Base-by-base conservation (phyloP, 2,329 filamentous ascomycete species). In the Corynespora cassiicola region DNA sequence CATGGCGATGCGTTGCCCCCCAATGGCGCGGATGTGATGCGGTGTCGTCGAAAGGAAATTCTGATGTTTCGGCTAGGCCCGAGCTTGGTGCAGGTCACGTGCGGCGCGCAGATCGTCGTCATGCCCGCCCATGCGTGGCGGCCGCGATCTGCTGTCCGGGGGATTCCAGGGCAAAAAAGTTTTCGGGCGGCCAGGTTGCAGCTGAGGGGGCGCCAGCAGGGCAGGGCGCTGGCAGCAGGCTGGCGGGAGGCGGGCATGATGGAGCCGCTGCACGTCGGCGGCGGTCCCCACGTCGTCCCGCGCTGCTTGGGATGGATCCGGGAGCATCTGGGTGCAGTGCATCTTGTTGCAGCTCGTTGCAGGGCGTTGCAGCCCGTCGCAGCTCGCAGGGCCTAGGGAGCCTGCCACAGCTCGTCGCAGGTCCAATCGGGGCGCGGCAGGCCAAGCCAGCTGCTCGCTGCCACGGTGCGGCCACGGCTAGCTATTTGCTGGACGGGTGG, bases 1-100 rank as follows among this genome's bases (percentile, higher is more conserved):
- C 86, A 89, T 90, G 62, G 50, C 36, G 59, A 58, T 57, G 55
- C 44, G 49, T 40, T 36, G 31, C 36, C 29, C 39, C 43, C 26
- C 61, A 54, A 58, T 57, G 50, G 50, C 50, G 47, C 37, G 44
- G 45, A 44, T 51, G 33, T 41, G 57, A 52, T 51, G 50, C 25
- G 21, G 41, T 45, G 47, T 42, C 34, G 42, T 41, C 33, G 28
- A 19, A 31, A 39, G 30, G 40, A 52, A 47, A 45, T 54, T 56
- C 52, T 50, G 39, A 53, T 28, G 36, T 22, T 30, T 23, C 50
- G 48, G 54, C 35, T 44, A 32, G 42, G 48, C 43, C 50, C 48
- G 48, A 40, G 27, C 22, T 36, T 31, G 43, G 42, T 34, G 34
- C 40, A 43, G 35, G 25, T 7, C 42, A 45, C 42, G 34, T 45